Evolutionary conservation across 306 rosid species (phyloP), one percentile per base, ranked within the genome.

Genomic region (Inga oerstediana): DNA sequence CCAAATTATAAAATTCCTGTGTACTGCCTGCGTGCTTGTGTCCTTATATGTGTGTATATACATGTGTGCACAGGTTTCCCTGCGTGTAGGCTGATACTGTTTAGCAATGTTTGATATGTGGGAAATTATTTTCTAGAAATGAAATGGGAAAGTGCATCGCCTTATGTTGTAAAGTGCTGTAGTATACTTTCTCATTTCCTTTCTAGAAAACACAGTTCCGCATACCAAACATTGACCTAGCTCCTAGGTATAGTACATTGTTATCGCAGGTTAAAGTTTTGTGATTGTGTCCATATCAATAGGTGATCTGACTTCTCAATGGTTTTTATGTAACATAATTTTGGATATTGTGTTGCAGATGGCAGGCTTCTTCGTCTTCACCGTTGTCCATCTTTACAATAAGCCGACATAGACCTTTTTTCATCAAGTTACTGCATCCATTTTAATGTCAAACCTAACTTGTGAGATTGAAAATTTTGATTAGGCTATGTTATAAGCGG

Each of bases 321-420:
- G 77, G 61, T 76, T 19, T 69, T 74, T 71, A 46, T 67, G 69
- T 49, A 49, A 67, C 13, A 77, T 74, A 73, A 70, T 37, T 69
- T 41, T 86, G 43, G 22, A 69, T 58, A n/a, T 84, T 86, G 19
- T 85, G 86, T 78, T 90, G 97, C 98, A 94, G 98, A 94, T 92
- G 99, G 83, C 91, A 13, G 99, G 99, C 34, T 95, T 95, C 93
- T 90, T 93, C 79, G 4, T 93, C 79, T 92, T 95, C 90, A 88
- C 97, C 4, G 90, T 39, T 14, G 93, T 95, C 76, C 97, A 95
- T 87, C 88, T 95, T 7, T 95, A 95, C 92, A 82, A 39, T 90
- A 95, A 95, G 92, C 93, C 93, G 88, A 71, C 87, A 64, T 78
- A 61, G 84, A 79, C 81, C 77, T 24, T 61, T 74, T 27, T 13